These are phyloP conservation scores for Coniella lustricola DNA, from an alignment of 2,329 filamentous ascomycete genomes.

Conservation along the genomic window DNA sequence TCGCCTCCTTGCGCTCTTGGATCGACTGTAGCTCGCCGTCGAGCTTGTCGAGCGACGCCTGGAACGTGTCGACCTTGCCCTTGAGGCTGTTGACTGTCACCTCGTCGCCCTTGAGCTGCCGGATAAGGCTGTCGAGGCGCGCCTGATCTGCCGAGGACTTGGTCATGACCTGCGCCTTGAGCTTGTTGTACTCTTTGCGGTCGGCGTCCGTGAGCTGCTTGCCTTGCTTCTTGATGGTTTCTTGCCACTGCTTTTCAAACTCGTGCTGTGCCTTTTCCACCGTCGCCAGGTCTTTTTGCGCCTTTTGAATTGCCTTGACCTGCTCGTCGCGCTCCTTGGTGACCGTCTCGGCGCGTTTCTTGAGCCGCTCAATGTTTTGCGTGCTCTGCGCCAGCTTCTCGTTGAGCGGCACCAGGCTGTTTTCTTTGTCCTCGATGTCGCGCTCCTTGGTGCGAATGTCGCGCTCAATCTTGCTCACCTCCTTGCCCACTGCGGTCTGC, in stretches of 20 bases:
- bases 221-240: conserved; percentile 78
- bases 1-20: conserved; percentile 57
- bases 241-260: conserved; percentile 82
- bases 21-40: conserved; percentile 64
- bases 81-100: conserved; percentile 85
- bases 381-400: conserved; percentile 82
- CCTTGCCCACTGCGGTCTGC: conserved; percentile 69
- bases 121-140: conserved; percentile 77
- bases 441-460: conserved; percentile 81
- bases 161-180: conserved; percentile 78
- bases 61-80: conserved; percentile 74
- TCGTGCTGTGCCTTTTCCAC: conserved; percentile 87
- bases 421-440: conserved; percentile 79
- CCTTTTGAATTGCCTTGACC: conserved; percentile 58
- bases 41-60: conserved; percentile 67
- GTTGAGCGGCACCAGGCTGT: conserved; percentile 78
- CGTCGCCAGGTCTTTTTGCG: conserved; percentile 70
- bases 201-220: conserved; percentile 80
- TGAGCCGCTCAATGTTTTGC: conserved; percentile 61
- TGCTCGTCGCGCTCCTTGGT: conserved; percentile 71
- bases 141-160: conserved; percentile 74
- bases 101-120: conserved; percentile 84
- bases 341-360: conserved; percentile 62
- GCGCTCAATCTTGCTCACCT: conserved; percentile 75
- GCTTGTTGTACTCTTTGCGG: conserved; percentile 78